Evolutionary conservation across 2,329 filamentous ascomycete species (phyloP).

Genomic region (Xylaria sp.): DNA sequence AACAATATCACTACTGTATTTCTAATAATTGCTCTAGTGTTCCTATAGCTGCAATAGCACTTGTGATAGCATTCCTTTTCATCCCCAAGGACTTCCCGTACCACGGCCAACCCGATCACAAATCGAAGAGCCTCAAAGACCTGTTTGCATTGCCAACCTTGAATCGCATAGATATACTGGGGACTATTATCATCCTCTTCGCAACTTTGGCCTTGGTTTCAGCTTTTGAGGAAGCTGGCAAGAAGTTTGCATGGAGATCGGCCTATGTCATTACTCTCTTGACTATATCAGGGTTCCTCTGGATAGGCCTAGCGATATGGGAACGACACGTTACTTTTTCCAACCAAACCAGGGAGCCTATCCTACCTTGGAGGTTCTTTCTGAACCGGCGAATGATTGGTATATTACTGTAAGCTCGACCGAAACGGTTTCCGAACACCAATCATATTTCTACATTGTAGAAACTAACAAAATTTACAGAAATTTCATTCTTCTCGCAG

Average conservation of each 20-base stretch:
- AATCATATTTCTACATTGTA: not conserved
- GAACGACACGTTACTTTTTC: slow-evolving; percentile 39
- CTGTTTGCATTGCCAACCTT: slow-evolving; percentile 10
- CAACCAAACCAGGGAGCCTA: slow-evolving; percentile 32
- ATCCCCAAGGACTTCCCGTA: slow-evolving; percentile 26
- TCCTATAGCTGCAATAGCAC: slow-evolving; percentile 12
- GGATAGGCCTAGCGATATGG: slow-evolving; percentile 36
- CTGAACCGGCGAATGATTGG: slow-evolving; percentile 40
- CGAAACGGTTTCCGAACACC: not conserved
- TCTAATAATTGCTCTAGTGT: slow-evolving; percentile 11
- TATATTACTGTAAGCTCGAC: slow-evolving; percentile 35
- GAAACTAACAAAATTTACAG: slow-evolving; percentile 23
- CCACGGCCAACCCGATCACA: not conserved
- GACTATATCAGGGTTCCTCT: slow-evolving; percentile 34
- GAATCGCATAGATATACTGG: slow-evolving; percentile 36
- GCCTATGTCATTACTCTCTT: slow-evolving; percentile 43
- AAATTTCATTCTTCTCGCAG: slow-evolving; percentile 34
- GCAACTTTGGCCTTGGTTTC: slow-evolving; percentile 37
- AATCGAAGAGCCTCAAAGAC: not conserved
- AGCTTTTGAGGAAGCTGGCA: slow-evolving; percentile 41
- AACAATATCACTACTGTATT: too few relatives aligned
- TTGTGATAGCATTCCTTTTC: not conserved
- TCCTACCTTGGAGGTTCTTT: slow-evolving; percentile 42
- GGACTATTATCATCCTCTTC: slow-evolving; percentile 37
- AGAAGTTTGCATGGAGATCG: slow-evolving; percentile 40